Evolutionary conservation across 257 asterid species (phyloP).

Genomic region (Solanum clarkiae): DNA sequence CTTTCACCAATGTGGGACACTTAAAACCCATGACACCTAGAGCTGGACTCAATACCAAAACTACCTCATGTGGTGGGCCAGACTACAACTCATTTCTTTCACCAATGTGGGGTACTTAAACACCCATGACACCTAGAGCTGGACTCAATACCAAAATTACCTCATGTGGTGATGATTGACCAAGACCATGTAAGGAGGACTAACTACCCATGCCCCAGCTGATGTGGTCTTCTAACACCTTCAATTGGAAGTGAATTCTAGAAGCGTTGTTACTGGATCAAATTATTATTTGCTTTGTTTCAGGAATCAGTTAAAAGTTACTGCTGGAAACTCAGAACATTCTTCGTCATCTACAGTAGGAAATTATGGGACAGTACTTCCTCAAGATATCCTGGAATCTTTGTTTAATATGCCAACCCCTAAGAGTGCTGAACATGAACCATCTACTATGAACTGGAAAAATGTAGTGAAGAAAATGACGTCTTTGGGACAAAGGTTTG

Average conservation of each 20-base stretch:
- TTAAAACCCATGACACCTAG: background rate
- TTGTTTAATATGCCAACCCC: slow-evolving; percentile 81
- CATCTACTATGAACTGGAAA: slow-evolving; percentile 82
- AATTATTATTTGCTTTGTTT: slow-evolving; percentile 6
- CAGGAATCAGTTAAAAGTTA: slow-evolving; percentile 37
- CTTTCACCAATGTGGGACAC: background rate
- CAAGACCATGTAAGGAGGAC: background rate
- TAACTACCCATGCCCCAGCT: background rate
- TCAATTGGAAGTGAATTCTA: background rate
- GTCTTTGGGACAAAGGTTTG: slow-evolving; percentile 49
- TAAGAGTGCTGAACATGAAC: slow-evolving; percentile 67
- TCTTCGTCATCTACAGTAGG: slow-evolving; percentile 22
- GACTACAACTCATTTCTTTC: background rate
- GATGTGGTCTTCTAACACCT: background rate
- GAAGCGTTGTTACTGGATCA: background rate
- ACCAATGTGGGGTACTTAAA: background rate
- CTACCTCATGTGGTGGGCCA: background rate
- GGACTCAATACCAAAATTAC: background rate
- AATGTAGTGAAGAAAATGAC: slow-evolving; percentile 66
- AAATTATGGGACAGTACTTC: slow-evolving; percentile 41
- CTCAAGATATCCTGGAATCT: slow-evolving; percentile 66
- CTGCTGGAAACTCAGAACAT: slow-evolving; percentile 21
- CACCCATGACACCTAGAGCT: background rate
- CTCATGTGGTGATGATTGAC: background rate
- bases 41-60: background rate